These are phyloP conservation scores for Bryoerythrophyllum caledonicum DNA, from an alignment of 225 moss, liverwort and hornwort species.

Conservation along the genomic window DNA sequence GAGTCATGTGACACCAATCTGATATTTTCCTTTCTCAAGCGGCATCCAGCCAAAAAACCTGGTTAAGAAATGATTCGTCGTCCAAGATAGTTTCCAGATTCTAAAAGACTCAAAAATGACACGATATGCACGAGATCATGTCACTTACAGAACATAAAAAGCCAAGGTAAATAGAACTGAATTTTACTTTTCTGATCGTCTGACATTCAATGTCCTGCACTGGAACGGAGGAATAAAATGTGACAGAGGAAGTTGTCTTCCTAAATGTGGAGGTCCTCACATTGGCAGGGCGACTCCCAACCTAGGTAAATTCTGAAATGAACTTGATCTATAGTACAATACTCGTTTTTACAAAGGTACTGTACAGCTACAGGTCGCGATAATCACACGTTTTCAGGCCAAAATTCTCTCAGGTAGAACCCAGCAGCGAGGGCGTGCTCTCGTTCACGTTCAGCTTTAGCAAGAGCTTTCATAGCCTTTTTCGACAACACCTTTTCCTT, in stretches of 20 bases:
- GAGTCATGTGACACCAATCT: neutral
- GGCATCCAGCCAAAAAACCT: neutral
- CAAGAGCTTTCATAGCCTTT: constrained; percentile 46
- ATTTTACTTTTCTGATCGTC: neutral
- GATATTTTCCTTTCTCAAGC: neutral
- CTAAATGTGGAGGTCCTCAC: no score
- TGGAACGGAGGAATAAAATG: neutral
- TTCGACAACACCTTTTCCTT: constrained; percentile 45
- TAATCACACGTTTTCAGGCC: constrained; percentile 53
- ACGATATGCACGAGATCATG: neutral
- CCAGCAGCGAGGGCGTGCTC: constrained; percentile 44
- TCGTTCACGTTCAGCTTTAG: no score
- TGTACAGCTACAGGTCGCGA: constrained; percentile 2
- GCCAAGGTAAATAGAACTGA: neutral
- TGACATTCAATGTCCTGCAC: neutral
- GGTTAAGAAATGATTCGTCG: neutral
- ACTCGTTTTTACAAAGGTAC: neutral
- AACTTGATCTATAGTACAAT: neutral
- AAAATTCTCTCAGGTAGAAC: constrained; percentile 56
- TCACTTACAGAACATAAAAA: neutral
- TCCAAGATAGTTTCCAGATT: neutral
- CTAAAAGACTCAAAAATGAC: neutral
- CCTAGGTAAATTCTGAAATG: neutral
- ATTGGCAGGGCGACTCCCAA: neutral
- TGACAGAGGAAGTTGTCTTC: no score